Evolutionary conservation across 2,329 filamentous ascomycete species (phyloP).

Genomic region (Epichloe scottii): DNA sequence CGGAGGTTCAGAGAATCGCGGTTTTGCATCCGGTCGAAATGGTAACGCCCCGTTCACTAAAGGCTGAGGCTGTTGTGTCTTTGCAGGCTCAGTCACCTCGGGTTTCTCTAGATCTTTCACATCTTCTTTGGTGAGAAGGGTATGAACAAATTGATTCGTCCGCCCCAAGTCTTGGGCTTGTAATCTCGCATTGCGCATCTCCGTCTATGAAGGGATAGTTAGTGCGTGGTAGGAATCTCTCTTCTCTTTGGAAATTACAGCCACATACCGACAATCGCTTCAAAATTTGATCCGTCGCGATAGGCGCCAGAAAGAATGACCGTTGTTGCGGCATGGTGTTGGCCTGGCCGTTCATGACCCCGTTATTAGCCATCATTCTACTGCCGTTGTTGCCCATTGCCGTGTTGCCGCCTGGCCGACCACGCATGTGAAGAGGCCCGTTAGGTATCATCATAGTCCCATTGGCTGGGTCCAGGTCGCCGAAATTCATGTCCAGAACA

Average conservation of each 20-base stretch:
- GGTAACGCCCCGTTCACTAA: slow-evolving; percentile 39
- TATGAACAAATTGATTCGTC: slow-evolving; percentile 69
- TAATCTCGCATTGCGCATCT: slow-evolving; percentile 80
- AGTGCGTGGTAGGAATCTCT: background rate
- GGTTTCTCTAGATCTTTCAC: slow-evolving; percentile 45
- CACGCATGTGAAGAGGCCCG: slow-evolving; percentile 57
- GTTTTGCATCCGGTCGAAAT: slow-evolving; percentile 62
- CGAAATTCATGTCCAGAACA: slow-evolving; percentile 79
- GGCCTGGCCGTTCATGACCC: slow-evolving; percentile 32
- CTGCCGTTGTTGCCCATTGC: slow-evolving; percentile 49
- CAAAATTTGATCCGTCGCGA: slow-evolving; percentile 89
- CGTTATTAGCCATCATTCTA: slow-evolving; percentile 42
- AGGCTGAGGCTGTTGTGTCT: slow-evolving; percentile 29
- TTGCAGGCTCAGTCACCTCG: slow-evolving; percentile 34
- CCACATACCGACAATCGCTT: slow-evolving; percentile 39
- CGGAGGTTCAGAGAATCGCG: slow-evolving; percentile 83
- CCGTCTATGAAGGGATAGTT: slow-evolving; percentile 36
- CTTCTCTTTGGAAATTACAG: background rate
- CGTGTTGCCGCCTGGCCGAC: slow-evolving; percentile 55
- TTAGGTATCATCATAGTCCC: slow-evolving; percentile 59
- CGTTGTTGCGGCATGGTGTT: slow-evolving; percentile 60
- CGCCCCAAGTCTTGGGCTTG: slow-evolving; percentile 77
- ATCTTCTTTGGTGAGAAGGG: slow-evolving; percentile 61
- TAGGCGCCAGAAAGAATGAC: slow-evolving; percentile 75
- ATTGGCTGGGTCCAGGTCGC: slow-evolving; percentile 75